Base-by-base conservation (phyloP, 2,329 filamentous ascomycete species). In the Monosporascus sp. region DNA sequence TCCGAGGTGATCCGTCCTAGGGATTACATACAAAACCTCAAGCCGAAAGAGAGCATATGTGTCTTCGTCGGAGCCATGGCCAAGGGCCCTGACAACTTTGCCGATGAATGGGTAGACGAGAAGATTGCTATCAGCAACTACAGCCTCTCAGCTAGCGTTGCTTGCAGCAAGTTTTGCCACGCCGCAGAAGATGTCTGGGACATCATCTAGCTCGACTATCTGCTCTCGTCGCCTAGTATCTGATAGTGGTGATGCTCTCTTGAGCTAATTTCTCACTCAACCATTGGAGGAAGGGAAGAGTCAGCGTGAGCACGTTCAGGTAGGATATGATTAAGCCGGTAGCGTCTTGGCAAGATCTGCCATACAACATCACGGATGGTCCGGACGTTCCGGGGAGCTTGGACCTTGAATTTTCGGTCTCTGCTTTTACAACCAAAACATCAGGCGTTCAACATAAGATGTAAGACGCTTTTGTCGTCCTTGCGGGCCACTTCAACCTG, bases 101-200 rank as follows among this genome's bases (percentile, higher is more conserved):
- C 94, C 59, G 94, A 99, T 68, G 82, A 83, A 41, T 90, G 89
- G 73, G 95, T 97, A 65, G 93, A 97, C 68, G 94, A 99, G 74
- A 90, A 95, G 66, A 97, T 99, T 68, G 90, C 89, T 64, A 97
- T 99, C 75, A 97, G 93, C 80, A 96, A 97, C 73, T 99, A 89
- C 80, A 96, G 92, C 67, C 80, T 99, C 58, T 96, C 90, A 67
- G 94, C 94, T 56, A 97, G 93, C 76, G 94, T 99, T 57, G 93
- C 94, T 44, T 99, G 94, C 81, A 97, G 93, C 83, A 99, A 97
- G 73, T 97, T 99, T 79, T 97, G 94, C 74, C 94, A 99, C 73
- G 94, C 93, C 41, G 93, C 92, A 44, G 94, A 99, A 74, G 94
- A 99, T 71, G 87, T 88, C 37, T 99, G 94, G 94, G 85, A 90